These are phyloP conservation scores for Coemansia sp. DNA, from an alignment of 192 early-diverging fungal genomes.

Conservation along the genomic window DNA sequence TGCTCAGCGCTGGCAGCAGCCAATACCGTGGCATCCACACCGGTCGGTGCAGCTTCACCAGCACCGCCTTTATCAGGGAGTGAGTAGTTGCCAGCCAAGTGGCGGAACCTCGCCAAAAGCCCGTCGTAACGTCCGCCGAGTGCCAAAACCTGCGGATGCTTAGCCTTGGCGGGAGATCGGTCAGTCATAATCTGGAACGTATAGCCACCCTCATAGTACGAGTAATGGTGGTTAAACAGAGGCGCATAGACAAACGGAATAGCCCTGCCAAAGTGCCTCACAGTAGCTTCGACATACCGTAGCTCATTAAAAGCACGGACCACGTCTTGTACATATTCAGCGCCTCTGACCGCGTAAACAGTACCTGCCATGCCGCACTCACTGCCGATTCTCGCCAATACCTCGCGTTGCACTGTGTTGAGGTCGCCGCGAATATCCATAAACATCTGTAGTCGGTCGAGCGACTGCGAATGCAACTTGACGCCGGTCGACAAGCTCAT, in stretches of 20 bases:
- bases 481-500: constrained; percentile 65
- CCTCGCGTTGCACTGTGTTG: constrained; percentile 38
- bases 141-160: constrained; percentile 63
- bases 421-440: constrained; percentile 61
- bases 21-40: no score
- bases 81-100: constrained; percentile 46
- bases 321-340: constrained; percentile 29
- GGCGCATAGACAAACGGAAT: constrained; percentile 58
- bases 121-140: constrained; percentile 73
- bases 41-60: not conserved
- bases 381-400: constrained; percentile 38
- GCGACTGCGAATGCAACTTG: constrained; percentile 60
- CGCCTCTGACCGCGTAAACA: constrained; percentile 20
- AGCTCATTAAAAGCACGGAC: constrained; percentile 50
- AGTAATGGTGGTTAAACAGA: constrained; percentile 63
- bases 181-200: constrained; percentile 66
- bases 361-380: constrained; percentile 38
- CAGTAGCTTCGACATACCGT: constrained; percentile 41
- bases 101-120: constrained; percentile 58
- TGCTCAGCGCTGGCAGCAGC: not conserved
- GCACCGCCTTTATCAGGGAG: not conserved
- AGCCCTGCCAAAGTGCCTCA: constrained; percentile 47
- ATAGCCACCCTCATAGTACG: constrained; percentile 61
- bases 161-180: constrained; percentile 12
- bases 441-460: constrained; percentile 70